Conservation (phyloP, 1,284 basidiomycete species). For the Boletus subluridellus region DNA sequence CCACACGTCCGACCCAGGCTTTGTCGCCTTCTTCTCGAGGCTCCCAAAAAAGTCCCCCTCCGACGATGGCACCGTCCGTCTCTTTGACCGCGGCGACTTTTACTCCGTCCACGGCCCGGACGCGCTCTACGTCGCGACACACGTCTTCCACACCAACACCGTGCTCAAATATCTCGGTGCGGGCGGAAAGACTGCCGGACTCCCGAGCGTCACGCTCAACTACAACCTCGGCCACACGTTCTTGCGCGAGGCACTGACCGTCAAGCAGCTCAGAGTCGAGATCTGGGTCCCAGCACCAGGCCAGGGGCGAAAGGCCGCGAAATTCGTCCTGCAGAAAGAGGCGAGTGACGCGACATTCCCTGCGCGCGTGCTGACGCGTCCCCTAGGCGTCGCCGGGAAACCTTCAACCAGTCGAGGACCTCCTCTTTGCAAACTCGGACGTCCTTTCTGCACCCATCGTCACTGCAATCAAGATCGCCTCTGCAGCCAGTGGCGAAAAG, state of each 20-base stretch:
- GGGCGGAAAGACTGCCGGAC: constrained; percentile 52
- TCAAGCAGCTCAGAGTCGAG: constrained; percentile 90
- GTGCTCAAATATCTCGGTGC: constrained; percentile 80
- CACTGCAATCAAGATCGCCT: constrained; percentile 81
- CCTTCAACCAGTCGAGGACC: constrained; percentile 88
- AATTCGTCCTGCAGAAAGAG: constrained; percentile 78
- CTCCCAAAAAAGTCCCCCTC: constrained; percentile 62
- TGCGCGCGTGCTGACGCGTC: constrained; percentile 8
- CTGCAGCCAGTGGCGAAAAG: constrained; percentile 48
- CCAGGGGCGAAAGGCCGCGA: constrained; percentile 68
- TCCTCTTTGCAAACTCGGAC: constrained; percentile 85
- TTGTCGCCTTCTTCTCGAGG: constrained; percentile 68
- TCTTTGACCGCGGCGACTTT: constrained; percentile 85
- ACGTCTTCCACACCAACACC: constrained; percentile 83
- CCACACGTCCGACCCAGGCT: constrained; percentile 66
- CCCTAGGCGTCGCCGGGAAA: constrained; percentile 92
- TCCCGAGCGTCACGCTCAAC: constrained; percentile 80
- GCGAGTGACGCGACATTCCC: constrained; percentile 37
- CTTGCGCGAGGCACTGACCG: constrained; percentile 86
- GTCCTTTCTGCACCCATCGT: constrained; percentile 85
- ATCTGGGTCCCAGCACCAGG: constrained; percentile 80
- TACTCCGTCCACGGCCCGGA: constrained; percentile 89
- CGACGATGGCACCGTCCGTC: constrained; percentile 70
- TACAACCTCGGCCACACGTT: constrained; percentile 81
- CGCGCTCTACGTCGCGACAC: constrained; percentile 81